Evolutionary conservation across 768 basidiomycete genomes (phyloP), one percentile per base, ranked within the genome.

Genomic region (Pleurotus tuber-regium): DNA sequence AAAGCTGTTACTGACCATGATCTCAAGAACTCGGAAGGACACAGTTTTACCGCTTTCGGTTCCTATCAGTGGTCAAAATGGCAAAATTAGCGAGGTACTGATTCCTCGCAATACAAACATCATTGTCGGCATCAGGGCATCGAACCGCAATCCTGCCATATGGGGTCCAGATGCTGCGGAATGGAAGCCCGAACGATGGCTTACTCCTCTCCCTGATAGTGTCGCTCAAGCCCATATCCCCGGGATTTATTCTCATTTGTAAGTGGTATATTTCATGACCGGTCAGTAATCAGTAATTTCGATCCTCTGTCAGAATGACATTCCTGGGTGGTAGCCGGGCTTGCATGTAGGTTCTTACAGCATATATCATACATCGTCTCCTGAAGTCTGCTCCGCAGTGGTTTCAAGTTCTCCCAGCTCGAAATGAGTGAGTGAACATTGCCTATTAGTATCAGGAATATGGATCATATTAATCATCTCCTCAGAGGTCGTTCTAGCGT

Each of bases 401-500:
- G 77, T 0, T 78, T 79, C 66, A 78, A 79, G 57, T 79, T 82
- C 63, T 72, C 77, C 1, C 73, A 79, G 54, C 64, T 80, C 5
- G 78, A 79, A 58, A 77, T 78, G 66, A 79, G 78, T 79, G 57
- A 19, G 73, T 24, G 4, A 24, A 9, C 25, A 3, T 40, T 12
- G 8, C 30, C 30, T 31, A 7, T 18, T 25, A 11, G 11, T n/a
- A 24, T 42, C 21, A 9, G 1, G 1, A 30, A 12, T 23, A 40
- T 11, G 16, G 14, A 14, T 14, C 12, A 6, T 18, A 3, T 11
- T 47, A 31, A 24, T 47, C 2, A 42, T 8, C 23, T 18, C 26
- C 26, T 5, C 16, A 42, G 41, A 42, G 21, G 41, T 42, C 16
- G 16, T 42, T 11, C 41, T 42, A 8, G 23, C 41, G 9, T 19